phyloP scores from a whole-genome alignment of 2,329 filamentous ascomycete species.

The Penicillium sclerotiorum region DNA sequence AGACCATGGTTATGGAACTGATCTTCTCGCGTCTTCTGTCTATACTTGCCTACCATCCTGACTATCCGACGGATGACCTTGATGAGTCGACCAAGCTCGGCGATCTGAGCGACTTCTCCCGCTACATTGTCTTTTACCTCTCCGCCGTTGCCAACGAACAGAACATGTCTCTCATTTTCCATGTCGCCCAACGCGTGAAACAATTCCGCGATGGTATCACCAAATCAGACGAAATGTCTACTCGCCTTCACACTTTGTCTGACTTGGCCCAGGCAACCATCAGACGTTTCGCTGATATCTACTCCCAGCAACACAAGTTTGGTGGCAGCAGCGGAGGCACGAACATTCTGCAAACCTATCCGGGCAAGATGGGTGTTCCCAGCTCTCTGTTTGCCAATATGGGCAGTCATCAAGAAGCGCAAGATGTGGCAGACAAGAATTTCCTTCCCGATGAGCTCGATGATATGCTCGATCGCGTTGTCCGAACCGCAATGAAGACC shows the following conservation, averaged over 20 bases:
- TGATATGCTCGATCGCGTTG: slow-evolving; percentile 74
- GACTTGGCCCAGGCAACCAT: slow-evolving; percentile 84
- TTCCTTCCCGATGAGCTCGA: slow-evolving; percentile 78
- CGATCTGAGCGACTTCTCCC: slow-evolving; percentile 74
- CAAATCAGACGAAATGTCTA: slow-evolving; percentile 49
- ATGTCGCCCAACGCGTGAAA: slow-evolving; percentile 91
- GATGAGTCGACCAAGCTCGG: slow-evolving; percentile 53
- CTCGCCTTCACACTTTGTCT: slow-evolving; percentile 75
- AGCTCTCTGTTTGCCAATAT: slow-evolving; percentile 75
- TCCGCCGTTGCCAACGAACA: slow-evolving; percentile 79
- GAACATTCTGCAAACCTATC: slow-evolving; percentile 74
- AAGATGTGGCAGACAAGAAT: slow-evolving; percentile 82
- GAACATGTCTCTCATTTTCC: slow-evolving; percentile 86
- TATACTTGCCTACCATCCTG: slow-evolving; percentile 88
- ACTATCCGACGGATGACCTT: slow-evolving; percentile 60
- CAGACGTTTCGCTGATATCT: slow-evolving; percentile 81
- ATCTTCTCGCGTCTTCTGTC: slow-evolving; percentile 82
- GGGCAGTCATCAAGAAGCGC: slow-evolving; percentile 74
- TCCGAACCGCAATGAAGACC: slow-evolving; percentile 68
- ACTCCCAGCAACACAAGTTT: slow-evolving; percentile 66
- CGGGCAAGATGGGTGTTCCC: slow-evolving; percentile 79
- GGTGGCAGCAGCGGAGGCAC: slow-evolving; percentile 40
- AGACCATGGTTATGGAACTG: slow-evolving; percentile 74
- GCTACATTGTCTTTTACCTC: slow-evolving; percentile 89
- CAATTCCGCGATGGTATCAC: slow-evolving; percentile 80